These are phyloP conservation scores for Prunus mira DNA, from an alignment of 306 rosid genomes.

Conservation along the genomic window DNA sequence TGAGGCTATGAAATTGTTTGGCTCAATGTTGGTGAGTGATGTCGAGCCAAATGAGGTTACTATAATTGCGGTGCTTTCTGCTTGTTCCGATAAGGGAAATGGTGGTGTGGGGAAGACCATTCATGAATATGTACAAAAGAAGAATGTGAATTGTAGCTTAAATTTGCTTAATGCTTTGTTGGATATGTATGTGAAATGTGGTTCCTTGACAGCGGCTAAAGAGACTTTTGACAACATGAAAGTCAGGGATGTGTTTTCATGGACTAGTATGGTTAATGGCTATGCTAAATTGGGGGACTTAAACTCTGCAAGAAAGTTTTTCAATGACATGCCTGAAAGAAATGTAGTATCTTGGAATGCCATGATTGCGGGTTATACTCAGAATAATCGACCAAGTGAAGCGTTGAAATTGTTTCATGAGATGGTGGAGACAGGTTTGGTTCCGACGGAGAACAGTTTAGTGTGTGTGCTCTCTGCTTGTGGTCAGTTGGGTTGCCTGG, in stretches of 20 bases:
- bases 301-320: conserved; percentile 56
- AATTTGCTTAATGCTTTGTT: conserved; percentile 57
- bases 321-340: conserved; percentile 58
- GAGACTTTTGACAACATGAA: conserved; percentile 57
- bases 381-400: conserved; percentile 60
- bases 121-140: conserved; percentile 35
- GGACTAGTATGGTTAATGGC: conserved; percentile 85
- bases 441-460: conserved; percentile 56
- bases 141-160: conserved; percentile 27
- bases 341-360: conserved; percentile 74
- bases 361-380: conserved; percentile 71
- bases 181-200: conserved; percentile 74
- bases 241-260: conserved; percentile 59
- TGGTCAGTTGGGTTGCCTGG: conserved; percentile 58
- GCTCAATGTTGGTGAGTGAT: conserved; percentile 46
- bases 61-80: conserved; percentile 50
- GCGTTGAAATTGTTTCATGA: conserved; percentile 56
- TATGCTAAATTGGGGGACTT: conserved; percentile 67
- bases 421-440: conserved; percentile 45
- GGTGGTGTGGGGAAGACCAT: conserved; percentile 40
- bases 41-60: conserved; percentile 80
- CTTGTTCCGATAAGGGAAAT: conserved; percentile 46
- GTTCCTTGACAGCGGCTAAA: conserved; percentile 36
- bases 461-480: conserved; percentile 78
- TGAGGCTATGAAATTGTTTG: conserved; percentile 52